Percentiles rank a stretch among this genome's conserved stretches.
Conservation (phyloP, 306 rosid genomes). For the Amphicarpaea edgeworthii region DNA sequence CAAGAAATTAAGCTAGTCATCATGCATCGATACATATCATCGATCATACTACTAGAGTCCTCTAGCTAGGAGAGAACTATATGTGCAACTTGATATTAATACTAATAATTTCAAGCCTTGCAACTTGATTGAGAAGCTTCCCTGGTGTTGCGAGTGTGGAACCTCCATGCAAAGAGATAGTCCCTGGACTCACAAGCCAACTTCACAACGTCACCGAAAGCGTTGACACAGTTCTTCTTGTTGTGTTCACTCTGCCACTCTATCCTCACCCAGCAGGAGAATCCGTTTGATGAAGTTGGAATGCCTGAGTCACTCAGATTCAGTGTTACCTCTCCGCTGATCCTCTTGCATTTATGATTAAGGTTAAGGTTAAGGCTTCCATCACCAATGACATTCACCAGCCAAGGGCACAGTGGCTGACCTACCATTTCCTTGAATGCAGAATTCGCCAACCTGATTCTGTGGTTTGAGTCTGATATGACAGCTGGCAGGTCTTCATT, state of each 20-base stretch:
- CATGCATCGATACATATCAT: too few species aligned
- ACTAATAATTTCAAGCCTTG: constrained; percentile 51
- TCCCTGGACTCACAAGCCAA: constrained; percentile 74
- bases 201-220: constrained; percentile 81
- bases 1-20: not conserved
- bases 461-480: constrained; percentile 83
- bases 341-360: constrained; percentile 73
- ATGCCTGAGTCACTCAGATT: constrained; percentile 56
- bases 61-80: constrained; percentile 18
- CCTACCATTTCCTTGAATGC: constrained; percentile 93
- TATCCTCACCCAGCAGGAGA: constrained; percentile 92
- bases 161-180: constrained; percentile 86
- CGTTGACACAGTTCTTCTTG: constrained; percentile 53
- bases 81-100: constrained; percentile 20
- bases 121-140: constrained; percentile 62
- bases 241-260: constrained; percentile 67
- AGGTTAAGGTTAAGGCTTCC: constrained; percentile 47
- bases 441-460: constrained; percentile 79
- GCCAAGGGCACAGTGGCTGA: constrained; percentile 91
- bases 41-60: not conserved
- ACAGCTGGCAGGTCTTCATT: constrained; percentile 73
- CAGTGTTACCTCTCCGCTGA: constrained; percentile 80
- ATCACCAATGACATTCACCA: constrained; percentile 52
- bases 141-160: constrained; percentile 63
- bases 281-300: constrained; percentile 70